Conservation (phyloP, 2,329 filamentous ascomycete species). For the Gnomoniopsis smithogilvyi region DNA sequence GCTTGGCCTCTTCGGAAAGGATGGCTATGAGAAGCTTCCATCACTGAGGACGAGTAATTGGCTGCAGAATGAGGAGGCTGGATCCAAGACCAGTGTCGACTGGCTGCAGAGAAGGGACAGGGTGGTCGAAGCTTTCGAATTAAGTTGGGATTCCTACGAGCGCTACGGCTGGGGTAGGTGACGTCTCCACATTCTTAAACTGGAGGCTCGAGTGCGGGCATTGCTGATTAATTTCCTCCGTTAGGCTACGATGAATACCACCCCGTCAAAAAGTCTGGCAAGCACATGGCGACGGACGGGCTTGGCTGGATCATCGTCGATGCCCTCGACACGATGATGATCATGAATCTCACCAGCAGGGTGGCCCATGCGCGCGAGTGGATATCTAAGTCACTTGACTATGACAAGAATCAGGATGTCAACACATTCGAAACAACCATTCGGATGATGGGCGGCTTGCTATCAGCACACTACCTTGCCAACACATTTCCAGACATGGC, state of each 20-base stretch:
- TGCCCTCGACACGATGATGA: slow-evolving; percentile 90
- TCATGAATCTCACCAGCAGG: slow-evolving; percentile 93
- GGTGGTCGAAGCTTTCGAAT: slow-evolving; percentile 84
- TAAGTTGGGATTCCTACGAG: slow-evolving; percentile 92
- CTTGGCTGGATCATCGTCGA: slow-evolving; percentile 99
- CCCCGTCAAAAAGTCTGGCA: slow-evolving; percentile 74
- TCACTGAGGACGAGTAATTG: slow-evolving; percentile 51
- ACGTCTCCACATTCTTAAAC: background rate
- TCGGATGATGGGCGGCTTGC: slow-evolving; percentile 88
- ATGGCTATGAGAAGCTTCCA: slow-evolving; percentile 30
- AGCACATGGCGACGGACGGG: slow-evolving; percentile 82
- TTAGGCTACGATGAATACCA: slow-evolving; percentile 81
- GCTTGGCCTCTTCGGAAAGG: slow-evolving; percentile 55
- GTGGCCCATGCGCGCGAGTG: slow-evolving; percentile 83
- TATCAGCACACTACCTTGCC: slow-evolving; percentile 94
- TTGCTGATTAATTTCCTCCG: slow-evolving; percentile 26
- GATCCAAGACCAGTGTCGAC: slow-evolving; percentile 47
- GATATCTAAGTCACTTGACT: slow-evolving; percentile 77
- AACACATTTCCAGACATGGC: slow-evolving; percentile 78
- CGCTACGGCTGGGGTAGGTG: slow-evolving; percentile 87
- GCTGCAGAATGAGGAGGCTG: slow-evolving; percentile 48
- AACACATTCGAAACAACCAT: slow-evolving; percentile 98
- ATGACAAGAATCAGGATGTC: slow-evolving; percentile 91
- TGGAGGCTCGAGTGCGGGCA: background rate
- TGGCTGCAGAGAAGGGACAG: slow-evolving; percentile 76